Evolutionary conservation across 78 protist species (phyloP).

Genomic region (Tieghemostelium lacteum): DNA sequence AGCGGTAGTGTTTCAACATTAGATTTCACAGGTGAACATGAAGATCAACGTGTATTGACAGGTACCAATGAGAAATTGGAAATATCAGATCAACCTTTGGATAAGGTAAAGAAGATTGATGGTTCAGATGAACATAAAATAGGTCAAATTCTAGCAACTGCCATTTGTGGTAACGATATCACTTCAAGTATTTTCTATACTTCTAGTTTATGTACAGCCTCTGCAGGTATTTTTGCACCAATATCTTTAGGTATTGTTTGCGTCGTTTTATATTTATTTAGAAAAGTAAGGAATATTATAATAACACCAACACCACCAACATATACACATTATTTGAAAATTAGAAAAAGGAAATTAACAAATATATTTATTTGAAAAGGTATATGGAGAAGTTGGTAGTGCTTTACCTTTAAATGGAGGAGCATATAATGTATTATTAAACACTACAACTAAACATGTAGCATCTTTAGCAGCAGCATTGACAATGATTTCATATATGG

Average conservation of each 20-base stretch:
- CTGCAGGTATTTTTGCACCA: conserved; percentile 88
- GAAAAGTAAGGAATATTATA: no score
- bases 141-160: conserved; percentile 80
- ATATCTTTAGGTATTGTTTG: conserved; percentile 81
- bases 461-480: conserved; percentile 90
- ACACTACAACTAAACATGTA: conserved; percentile 84
- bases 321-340: no score
- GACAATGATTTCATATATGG: conserved; percentile 89
- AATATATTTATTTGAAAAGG: conserved; percentile 87
- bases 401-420: conserved; percentile 93
- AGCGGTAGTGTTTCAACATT: conserved; percentile 37
- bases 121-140: conserved; percentile 72
- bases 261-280: conserved; percentile 84
- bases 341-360: no score
- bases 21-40: background rate
- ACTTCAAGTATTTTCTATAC: conserved; percentile 82
- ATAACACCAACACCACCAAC: no score
- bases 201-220: conserved; percentile 67
- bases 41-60: conserved; percentile 8
- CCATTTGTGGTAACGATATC: conserved; percentile 85
- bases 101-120: conserved; percentile 39
- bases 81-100: background rate
- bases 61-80: conserved; percentile 46
- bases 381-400: conserved; percentile 88
- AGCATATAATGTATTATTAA: conserved; percentile 88